Percentiles rank a stretch among this genome's conserved stretches.
These are phyloP conservation scores for Pseudozyma sp. DNA, from an alignment of 1,284 basidiomycete species.

Conservation along the genomic window DNA sequence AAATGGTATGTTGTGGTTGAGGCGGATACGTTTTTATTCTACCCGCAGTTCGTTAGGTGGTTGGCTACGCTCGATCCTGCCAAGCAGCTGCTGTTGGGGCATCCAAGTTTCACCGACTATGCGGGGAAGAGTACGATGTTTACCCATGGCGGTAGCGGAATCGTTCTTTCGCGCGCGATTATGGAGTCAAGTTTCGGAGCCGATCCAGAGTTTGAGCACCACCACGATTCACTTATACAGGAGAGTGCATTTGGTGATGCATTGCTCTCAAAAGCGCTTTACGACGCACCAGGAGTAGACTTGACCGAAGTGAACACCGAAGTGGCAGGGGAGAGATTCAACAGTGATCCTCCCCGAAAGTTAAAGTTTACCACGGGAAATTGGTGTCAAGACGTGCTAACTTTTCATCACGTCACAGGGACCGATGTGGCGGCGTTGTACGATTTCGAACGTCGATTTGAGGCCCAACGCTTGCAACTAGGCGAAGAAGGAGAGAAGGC, in stretches of 20 bases:
- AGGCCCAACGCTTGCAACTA: constrained; percentile 1
- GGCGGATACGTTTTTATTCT: constrained; percentile 56
- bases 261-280: constrained; percentile 41
- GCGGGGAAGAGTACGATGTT: constrained; percentile 35
- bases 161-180: constrained; percentile 26
- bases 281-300: constrained; percentile 16
- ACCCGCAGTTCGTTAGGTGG: constrained; percentile 34
- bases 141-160: constrained; percentile 43
- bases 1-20: constrained; percentile 57
- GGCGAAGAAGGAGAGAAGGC: background rate
- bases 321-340: constrained; percentile 23
- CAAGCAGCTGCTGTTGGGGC: constrained; percentile 32
- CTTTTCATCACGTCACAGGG: constrained; percentile 49
- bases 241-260: constrained; percentile 47
- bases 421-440: constrained; percentile 32
- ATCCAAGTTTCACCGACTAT: constrained; percentile 37
- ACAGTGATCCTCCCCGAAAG: constrained; percentile 28
- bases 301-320: constrained; percentile 19
- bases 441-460: constrained; percentile 35
- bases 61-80: constrained; percentile 11
- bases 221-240: constrained; percentile 27
- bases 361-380: constrained; percentile 22
- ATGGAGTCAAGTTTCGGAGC: constrained; percentile 34
- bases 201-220: constrained; percentile 30
- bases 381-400: constrained; percentile 42